Percentiles rank a stretch among this genome's conserved stretches.
These are phyloP conservation scores for Pisolithus sp. DNA, from an alignment of 768 basidiomycete genomes.

Conservation along the genomic window DNA sequence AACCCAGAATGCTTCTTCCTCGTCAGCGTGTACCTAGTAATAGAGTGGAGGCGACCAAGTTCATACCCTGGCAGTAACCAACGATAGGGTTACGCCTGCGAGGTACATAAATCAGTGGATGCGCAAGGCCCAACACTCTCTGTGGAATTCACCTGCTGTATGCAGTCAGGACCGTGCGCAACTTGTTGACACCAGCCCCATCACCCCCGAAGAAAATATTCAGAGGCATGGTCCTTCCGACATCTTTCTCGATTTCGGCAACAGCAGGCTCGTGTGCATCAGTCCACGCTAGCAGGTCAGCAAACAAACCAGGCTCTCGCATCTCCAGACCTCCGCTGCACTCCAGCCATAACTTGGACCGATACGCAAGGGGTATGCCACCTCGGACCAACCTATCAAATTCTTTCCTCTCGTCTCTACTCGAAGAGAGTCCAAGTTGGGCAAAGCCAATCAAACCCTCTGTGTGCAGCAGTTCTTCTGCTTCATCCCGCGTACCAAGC, in stretches of 20 bases:
- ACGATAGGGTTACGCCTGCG: conserved; percentile 82
- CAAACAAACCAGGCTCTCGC: conserved; percentile 85
- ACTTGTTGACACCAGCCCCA: conserved; percentile 88
- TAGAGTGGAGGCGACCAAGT: conserved; percentile 90
- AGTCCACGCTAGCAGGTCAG: conserved; percentile 64
- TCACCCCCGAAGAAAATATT: conserved; percentile 98
- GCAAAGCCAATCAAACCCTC: conserved; percentile 89
- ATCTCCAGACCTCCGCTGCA: conserved; percentile 91
- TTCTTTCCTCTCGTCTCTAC: conserved; percentile 64
- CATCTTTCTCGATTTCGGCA: conserved; percentile 94
- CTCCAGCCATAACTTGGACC: conserved; percentile 89
- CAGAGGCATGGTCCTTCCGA: conserved; percentile 84
- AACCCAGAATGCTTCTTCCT: conserved; percentile 97
- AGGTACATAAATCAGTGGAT: background rate
- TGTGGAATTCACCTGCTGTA: conserved; percentile 71
- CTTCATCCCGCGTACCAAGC: conserved; percentile 53
- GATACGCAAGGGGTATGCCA: conserved; percentile 84
- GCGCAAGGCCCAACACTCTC: background rate
- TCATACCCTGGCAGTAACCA: conserved; percentile 95
- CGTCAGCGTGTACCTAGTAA: conserved; percentile 88
- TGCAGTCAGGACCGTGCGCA: conserved; percentile 82
- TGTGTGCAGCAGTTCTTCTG: conserved; percentile 72
- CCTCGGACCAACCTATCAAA: conserved; percentile 74
- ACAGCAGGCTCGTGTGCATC: conserved; percentile 43
- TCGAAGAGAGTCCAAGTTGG: conserved; percentile 73